These are phyloP conservation scores for Phytophthora sp. DNA, from an alignment of 352 stramenopile genomes.

Conservation along the genomic window DNA sequence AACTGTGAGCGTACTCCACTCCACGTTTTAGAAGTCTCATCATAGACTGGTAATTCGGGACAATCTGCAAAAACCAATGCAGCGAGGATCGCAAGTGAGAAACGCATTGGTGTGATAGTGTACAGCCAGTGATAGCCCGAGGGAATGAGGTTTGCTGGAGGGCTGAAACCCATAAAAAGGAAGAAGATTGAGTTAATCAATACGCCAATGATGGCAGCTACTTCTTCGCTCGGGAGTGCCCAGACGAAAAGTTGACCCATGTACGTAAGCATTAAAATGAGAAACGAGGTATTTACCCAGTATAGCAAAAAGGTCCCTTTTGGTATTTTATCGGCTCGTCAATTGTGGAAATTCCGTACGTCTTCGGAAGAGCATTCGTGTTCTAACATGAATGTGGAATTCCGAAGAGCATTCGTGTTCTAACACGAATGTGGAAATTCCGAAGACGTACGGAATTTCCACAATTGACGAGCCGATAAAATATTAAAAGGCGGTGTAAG, in stretches of 20 bases:
- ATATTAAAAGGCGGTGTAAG: conserved; percentile 82
- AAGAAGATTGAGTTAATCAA: conserved; percentile 42
- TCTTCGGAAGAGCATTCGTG: too few relatives aligned
- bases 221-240: conserved; percentile 30
- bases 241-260: conserved; percentile 42
- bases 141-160: conserved; percentile 37
- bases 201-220: conserved; percentile 31
- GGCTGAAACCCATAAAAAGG: conserved; percentile 44
- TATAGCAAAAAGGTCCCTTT: conserved; percentile 34
- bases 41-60: conserved; percentile 25
- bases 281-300: conserved; percentile 37
- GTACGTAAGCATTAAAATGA: conserved; percentile 40
- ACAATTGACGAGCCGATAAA: conserved; percentile 60
- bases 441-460: conserved; percentile 72
- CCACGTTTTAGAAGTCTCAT: conserved; percentile 23
- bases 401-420: too few relatives aligned
- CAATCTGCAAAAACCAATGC: conserved; percentile 44
- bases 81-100: conserved; percentile 32
- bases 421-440: conserved; percentile 39
- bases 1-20: conserved; percentile 28
- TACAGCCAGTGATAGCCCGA: conserved; percentile 44
- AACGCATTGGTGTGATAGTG: conserved; percentile 40
- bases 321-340: conserved; percentile 41
- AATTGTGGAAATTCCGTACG: conserved; percentile 43
- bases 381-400: too few relatives aligned